Conservation (phyloP, 2,329 filamentous ascomycete genomes). For the Talaromyces islandicus region DNA sequence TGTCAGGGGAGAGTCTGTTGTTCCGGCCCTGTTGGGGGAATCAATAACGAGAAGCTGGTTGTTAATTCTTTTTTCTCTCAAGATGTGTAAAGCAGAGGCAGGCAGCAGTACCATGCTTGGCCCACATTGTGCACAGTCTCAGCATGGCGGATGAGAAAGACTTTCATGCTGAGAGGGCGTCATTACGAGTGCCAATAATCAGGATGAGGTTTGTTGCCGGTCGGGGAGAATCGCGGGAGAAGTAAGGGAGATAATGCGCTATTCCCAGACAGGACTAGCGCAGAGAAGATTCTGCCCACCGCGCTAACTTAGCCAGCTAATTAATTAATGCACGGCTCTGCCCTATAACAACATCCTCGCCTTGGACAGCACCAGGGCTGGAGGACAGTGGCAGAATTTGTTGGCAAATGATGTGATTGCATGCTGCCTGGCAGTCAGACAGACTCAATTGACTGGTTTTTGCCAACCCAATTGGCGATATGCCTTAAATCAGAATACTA, state of each 20-base stretch:
- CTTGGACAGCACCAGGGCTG: background rate
- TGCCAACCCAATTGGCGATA: background rate
- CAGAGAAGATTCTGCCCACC: background rate
- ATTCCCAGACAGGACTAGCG: background rate
- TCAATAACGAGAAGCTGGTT: too few species aligned
- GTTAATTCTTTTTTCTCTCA: background rate
- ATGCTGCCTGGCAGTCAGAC: background rate
- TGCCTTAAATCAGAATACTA: background rate
- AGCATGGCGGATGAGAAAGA: slow-evolving; percentile 79
- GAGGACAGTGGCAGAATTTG: background rate
- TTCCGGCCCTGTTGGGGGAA: slow-evolving; percentile 60
- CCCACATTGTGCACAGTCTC: slow-evolving; percentile 89
- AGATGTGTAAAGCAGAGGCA: background rate
- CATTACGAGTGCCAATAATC: background rate
- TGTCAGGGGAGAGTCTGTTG: slow-evolving; percentile 73
- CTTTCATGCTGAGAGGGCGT: slow-evolving; percentile 41
- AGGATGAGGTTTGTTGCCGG: background rate
- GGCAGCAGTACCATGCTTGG: slow-evolving; percentile 58
- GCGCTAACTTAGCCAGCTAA: background rate
- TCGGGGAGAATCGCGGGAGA: background rate
- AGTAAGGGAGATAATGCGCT: background rate
- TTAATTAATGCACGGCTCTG: background rate
- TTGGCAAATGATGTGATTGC: background rate
- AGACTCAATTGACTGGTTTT: background rate
- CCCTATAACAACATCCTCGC: background rate